Conservation (phyloP, 352 stramenopile species). For the Phytophthora pini region DNA sequence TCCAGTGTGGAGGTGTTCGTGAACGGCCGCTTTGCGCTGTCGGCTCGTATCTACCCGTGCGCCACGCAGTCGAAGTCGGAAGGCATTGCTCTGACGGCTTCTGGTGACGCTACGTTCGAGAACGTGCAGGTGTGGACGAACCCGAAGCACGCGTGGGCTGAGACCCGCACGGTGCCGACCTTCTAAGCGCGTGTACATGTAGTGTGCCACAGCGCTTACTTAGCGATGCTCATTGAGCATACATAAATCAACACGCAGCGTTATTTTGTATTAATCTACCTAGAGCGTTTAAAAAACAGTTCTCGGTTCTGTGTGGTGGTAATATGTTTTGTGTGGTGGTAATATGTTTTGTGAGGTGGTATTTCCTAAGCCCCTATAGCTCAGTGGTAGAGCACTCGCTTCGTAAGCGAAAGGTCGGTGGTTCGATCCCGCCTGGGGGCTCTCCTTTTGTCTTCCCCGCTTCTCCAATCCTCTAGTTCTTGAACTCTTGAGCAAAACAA, state of each 20-base stretch:
- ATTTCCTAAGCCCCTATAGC: too few species aligned
- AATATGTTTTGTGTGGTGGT: too few species aligned
- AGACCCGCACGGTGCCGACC: constrained; percentile 41
- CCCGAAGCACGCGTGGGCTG: constrained; percentile 65
- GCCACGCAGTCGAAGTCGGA: constrained; percentile 53
- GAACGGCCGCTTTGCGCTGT: constrained; percentile 72
- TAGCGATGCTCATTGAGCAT: constrained; percentile 13
- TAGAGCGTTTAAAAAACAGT: too few species aligned
- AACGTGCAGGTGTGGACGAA: constrained; percentile 75
- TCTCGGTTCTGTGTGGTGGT: too few species aligned
- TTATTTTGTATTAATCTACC: constrained; percentile 1
- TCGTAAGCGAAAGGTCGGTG: too few species aligned
- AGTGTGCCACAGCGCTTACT: background rate
- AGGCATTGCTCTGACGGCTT: constrained; percentile 59
- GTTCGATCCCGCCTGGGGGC: too few species aligned
- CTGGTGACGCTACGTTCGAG: constrained; percentile 54
- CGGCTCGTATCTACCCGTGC: constrained; percentile 72
- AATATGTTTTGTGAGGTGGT: too few species aligned
- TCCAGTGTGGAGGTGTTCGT: constrained; percentile 58
- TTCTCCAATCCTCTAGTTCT: too few species aligned
- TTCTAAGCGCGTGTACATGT: constrained; percentile 26
- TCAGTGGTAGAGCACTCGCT: too few species aligned
- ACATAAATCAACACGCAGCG: constrained; percentile 16
- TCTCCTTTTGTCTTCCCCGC: too few species aligned
- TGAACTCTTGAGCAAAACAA: too few species aligned